Evolutionary conservation across 805 yeast species (phyloP), one percentile per base, ranked within the genome.

Genomic region (Wickerhamiella australiensis): DNA sequence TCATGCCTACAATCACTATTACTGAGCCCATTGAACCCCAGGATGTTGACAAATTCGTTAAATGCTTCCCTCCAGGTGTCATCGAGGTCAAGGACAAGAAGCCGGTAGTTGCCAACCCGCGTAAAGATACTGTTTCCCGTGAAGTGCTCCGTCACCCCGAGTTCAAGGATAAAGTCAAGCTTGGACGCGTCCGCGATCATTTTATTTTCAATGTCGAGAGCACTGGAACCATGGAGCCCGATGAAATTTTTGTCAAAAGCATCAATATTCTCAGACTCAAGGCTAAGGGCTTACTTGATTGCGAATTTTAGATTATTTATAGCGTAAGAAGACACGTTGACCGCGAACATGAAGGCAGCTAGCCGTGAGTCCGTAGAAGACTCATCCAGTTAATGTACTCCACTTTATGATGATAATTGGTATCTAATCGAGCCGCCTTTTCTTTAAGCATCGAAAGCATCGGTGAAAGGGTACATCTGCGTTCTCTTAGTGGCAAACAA

Each of bases 221-320:
- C 50, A 81, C 95, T 2, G 97, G 98, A 36, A 95, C 96, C 38
- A 88, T 92, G 95, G 72, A 86, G 13, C 96, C 98, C 20, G 95
- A 85, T 60, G 97, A 90, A 69, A 86, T 92, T 49, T 92, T 92
- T 68, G 79, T 86, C 69, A 92, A 90, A 66, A 79, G 90, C 53
- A 83, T 92, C 46, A 76, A 90, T 64, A 80, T 87, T 49, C 73
- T 92, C 64, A 84, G 79, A 67, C 81, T 82, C 62, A 92, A 92
- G 70, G 68, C 68, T 6, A 25, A 41, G 26, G 52, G 48, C 5
- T 50, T 59, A 29, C 53, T 56, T 22, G 31, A 49, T 13, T 50
- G 54, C 37, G 56, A 57, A 35, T 53, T 56, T 9, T 51, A 15
- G 52, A 35, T 41, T 45, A 33, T 45, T 33, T 45, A 33, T 45